A percentile compares a stretch with the other conserved stretches of the same genome.
Conservation (phyloP, 352 stramenopile genomes). For the Phytopythium chamaehyphon region DNA sequence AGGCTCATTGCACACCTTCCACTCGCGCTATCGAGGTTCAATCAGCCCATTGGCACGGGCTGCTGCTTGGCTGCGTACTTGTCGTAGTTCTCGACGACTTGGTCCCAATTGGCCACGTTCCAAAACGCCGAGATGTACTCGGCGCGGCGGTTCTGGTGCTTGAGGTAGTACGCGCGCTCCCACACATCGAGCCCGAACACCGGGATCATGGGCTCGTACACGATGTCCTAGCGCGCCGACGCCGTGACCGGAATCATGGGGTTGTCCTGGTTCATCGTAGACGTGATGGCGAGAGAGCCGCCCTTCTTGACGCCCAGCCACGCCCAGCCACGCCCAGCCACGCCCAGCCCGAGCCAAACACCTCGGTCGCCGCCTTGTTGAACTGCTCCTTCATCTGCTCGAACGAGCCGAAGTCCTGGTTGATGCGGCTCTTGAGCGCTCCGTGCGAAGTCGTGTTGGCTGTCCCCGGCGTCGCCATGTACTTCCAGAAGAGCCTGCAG, state of each 20-base stretch:
- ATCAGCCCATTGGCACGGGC: slow-evolving; percentile 36
- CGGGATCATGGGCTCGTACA: slow-evolving; percentile 81
- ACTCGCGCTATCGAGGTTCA: too few species aligned
- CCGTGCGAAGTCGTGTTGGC: slow-evolving; percentile 76
- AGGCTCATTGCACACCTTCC: too few species aligned
- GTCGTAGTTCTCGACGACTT: slow-evolving; percentile 91
- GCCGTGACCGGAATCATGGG: slow-evolving; percentile 59
- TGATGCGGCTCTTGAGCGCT: slow-evolving; percentile 78
- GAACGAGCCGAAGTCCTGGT: slow-evolving; percentile 89
- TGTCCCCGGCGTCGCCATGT: slow-evolving; percentile 77
- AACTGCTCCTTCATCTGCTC: slow-evolving; percentile 90
- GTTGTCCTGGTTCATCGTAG: slow-evolving; percentile 95
- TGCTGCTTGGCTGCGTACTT: slow-evolving; percentile 83
- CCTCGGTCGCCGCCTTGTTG: slow-evolving; percentile 74
- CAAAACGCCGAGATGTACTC: slow-evolving; percentile 98
- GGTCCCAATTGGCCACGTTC: slow-evolving; percentile 96
- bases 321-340: slow-evolving; percentile 90
- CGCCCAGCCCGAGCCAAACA: slow-evolving; percentile 89
- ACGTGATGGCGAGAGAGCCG: slow-evolving; percentile 93
- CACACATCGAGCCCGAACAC: slow-evolving; percentile 95
- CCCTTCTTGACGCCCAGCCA: slow-evolving; percentile 87
- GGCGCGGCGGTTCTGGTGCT: slow-evolving; percentile 95
- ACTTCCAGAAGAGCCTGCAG: slow-evolving; percentile 93
- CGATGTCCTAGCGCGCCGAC: slow-evolving; percentile 1
- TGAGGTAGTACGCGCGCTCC: slow-evolving; percentile 96